Base-by-base conservation (phyloP, 805 yeast species). In the Saccharomycopsis lassenensis region DNA sequence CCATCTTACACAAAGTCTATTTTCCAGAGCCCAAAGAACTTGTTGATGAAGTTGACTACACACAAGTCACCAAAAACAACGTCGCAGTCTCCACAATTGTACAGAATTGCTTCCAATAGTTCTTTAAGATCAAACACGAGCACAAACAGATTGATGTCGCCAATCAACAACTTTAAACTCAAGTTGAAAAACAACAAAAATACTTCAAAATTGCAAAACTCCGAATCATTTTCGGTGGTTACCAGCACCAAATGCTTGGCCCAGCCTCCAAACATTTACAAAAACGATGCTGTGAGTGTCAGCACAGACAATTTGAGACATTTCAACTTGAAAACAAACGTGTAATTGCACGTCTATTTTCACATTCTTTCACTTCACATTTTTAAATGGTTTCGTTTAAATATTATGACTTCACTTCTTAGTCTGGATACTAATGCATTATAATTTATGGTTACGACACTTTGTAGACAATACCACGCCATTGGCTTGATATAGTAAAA, bases 1-100 rank as follows among this genome's bases (percentile, higher is more conserved):
- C 46, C 46, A 12, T n/a, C n/a, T n/a, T n/a, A n/a, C n/a, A 24
- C 28, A n/a, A 39, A 35, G 29, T 35, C 43, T 7, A 31, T 42
- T 14, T 42, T 42, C 28, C 12, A 33, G 14, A 34, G 43, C 4
- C 46, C 46, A 17, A 38, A 36, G 19, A 39, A 39, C 31, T 25
- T 42, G 12, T 30, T 42, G 7, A 40, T 43, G 3, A 31, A 37
- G 18, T 31, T 42, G 14, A 33, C 43, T 16, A 35, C 43, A 17
- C 19, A 33, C 25, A 24, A 14, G 7, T 33, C 40, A 3, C 40
- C 40, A 33, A 40, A 36, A 25, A 18, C 6, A 6, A 20, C 7
- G 5, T 18, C 36, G 15, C 7, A 26, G 7, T 35, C 43, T 19
- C 46, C 43, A 10, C 43, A 35, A 28, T 26, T 42, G 12, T 42